phyloP scores from a whole-genome alignment of 192 early-diverging fungal species.

The Coemansia sp. region DNA sequence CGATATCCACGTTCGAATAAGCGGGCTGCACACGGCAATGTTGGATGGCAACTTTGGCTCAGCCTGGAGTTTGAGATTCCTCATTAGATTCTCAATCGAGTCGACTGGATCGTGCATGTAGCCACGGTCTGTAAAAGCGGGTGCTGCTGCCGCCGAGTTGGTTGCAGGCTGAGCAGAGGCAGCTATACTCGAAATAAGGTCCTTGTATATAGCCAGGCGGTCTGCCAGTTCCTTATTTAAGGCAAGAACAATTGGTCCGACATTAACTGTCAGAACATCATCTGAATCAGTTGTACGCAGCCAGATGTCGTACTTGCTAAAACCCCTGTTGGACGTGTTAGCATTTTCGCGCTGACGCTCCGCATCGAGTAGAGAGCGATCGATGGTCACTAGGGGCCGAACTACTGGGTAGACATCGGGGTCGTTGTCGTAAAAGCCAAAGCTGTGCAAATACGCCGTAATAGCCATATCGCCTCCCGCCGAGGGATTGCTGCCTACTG shows the following conservation, averaged over 20 bases:
- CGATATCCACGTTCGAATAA: conserved; percentile 50
- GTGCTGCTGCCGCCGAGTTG: neutral
- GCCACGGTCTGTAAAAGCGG: neutral
- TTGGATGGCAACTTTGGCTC: conserved; percentile 39
- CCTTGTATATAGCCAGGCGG: conserved; percentile 35
- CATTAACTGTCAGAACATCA: conserved; percentile 32
- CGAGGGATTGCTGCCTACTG: neutral
- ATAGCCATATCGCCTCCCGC: conserved; percentile 19
- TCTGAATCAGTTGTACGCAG: conserved; percentile 25
- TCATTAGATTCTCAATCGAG: conserved; percentile 51
- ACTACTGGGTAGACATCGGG: conserved; percentile 44
- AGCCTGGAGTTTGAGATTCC: conserved; percentile 31
- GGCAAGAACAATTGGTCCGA: conserved; percentile 37
- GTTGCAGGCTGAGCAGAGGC: neutral
- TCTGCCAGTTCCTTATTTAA: conserved; percentile 49
- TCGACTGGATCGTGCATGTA: conserved; percentile 19
- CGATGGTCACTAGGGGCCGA: conserved; percentile 31
- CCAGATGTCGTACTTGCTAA: conserved; percentile 47
- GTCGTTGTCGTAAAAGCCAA: conserved; percentile 50
- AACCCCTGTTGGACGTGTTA: conserved; percentile 3
- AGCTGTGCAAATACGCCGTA: conserved; percentile 33
- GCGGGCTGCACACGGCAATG: conserved; percentile 49
- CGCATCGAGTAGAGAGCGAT: conserved; percentile 23
- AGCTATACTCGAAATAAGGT: conserved; percentile 17
- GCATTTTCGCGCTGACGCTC: neutral